Conservation (phyloP, 768 basidiomycete genomes). For the Lepiota venenata region DNA sequence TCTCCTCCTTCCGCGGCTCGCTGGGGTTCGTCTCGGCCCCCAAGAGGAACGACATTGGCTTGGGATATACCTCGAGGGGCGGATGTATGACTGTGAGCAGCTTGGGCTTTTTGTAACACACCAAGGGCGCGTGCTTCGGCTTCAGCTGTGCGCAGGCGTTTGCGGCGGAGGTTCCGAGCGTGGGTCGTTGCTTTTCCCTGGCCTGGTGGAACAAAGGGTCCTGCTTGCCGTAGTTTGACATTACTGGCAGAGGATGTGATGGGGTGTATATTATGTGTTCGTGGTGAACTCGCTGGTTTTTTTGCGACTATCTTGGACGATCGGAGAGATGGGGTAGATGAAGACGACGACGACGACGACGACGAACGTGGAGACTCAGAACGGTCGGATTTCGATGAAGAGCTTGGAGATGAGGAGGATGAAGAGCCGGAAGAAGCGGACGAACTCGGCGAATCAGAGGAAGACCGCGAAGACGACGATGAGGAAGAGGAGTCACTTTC, state of each 20-base stretch:
- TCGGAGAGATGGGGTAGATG: conserved; percentile 12
- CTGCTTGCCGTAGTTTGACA: conserved; percentile 6
- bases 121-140: conserved; percentile 19
- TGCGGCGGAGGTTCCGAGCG: conserved; percentile 54
- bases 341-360: conserved; percentile 19
- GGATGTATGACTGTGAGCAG: conserved; percentile 2
- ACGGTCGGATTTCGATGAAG: conserved; percentile 22
- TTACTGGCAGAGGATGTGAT: not conserved
- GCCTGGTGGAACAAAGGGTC: conserved; percentile 48
- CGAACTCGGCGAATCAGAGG: too few species aligned
- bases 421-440: too few species aligned
- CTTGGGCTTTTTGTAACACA: conserved; percentile 6
- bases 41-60: conserved; percentile 44
- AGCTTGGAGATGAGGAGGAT: conserved; percentile 11
- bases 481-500: conserved; percentile 21
- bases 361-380: conserved; percentile 23
- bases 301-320: conserved; percentile 1
- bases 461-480: conserved; percentile 23
- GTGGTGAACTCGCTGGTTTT: conserved; percentile 1
- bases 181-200: conserved; percentile 56
- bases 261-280: not conserved
- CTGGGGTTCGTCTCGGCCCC: conserved; percentile 11
- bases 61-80: conserved; percentile 30
- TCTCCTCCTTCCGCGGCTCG: not conserved
- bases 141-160: conserved; percentile 34